Conservation (phyloP, 2,329 filamentous ascomycete genomes). For the Teratosphaeria epicoccoides region DNA sequence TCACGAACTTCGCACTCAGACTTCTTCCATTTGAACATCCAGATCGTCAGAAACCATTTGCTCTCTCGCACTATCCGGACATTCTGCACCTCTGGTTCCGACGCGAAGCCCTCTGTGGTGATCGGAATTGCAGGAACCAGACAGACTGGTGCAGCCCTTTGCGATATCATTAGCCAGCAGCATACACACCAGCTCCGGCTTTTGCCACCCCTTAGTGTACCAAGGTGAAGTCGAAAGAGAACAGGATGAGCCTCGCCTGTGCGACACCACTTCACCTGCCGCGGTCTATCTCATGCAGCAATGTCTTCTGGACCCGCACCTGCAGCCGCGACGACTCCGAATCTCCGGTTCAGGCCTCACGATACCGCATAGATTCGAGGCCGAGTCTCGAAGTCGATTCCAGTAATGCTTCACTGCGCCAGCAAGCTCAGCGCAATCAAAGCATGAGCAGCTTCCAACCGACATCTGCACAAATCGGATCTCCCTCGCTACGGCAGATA, state of each 20-base stretch:
- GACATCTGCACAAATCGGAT: not conserved
- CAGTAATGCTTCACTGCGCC: not conserved
- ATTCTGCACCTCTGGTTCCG: not conserved
- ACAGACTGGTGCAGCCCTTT: not conserved
- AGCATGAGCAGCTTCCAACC: not conserved
- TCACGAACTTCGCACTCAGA: not conserved
- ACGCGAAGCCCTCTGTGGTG: not conserved
- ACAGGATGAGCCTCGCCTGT: not conserved
- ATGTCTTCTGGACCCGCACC: not conserved
- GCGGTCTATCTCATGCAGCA: not conserved
- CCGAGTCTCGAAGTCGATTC: not conserved
- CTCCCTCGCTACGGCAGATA: not conserved
- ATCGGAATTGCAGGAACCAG: not conserved
- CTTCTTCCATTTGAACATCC: no score
- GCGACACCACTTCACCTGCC: not conserved
- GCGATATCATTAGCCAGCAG: not conserved
- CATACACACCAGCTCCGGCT: not conserved
- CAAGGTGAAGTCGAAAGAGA: not conserved
- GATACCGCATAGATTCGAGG: not conserved
- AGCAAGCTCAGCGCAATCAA: not conserved
- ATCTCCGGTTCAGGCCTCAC: not conserved
- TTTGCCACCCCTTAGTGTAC: not conserved
- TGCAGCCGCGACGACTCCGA: not conserved
- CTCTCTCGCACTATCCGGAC: not conserved
- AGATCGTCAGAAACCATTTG: not conserved